Evolutionary conservation across 345 rosid genomes (phyloP).

Genomic region (Rubroshorea leprosula): DNA sequence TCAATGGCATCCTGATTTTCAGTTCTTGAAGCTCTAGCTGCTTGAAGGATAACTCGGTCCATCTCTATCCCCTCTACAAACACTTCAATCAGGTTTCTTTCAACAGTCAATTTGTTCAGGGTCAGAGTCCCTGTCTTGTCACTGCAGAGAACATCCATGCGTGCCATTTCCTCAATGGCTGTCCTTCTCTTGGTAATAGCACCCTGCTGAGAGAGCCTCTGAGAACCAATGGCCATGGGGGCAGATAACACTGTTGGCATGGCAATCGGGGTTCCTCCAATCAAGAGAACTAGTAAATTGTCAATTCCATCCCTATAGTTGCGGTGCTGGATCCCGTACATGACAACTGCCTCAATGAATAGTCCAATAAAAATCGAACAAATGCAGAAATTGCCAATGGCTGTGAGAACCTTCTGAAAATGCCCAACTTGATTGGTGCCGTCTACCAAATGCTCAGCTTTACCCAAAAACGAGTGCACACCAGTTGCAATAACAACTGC

Average conservation of each 20-base stretch:
- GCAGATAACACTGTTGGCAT: slow-evolving; percentile 93
- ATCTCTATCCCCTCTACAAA: slow-evolving; percentile 68
- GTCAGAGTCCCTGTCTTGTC: slow-evolving; percentile 93
- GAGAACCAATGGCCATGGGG: slow-evolving; percentile 96
- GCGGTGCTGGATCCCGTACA: slow-evolving; percentile 79
- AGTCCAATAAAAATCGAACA: slow-evolving; percentile 83
- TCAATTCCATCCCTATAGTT: slow-evolving; percentile 76
- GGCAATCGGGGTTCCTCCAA: slow-evolving; percentile 92
- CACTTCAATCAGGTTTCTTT: slow-evolving; percentile 64
- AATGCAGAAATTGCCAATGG: slow-evolving; percentile 93
- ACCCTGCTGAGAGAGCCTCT: slow-evolving; percentile 73
- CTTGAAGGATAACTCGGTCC: slow-evolving; percentile 65
- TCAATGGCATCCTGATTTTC: slow-evolving; percentile 94
- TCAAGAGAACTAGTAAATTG: slow-evolving; percentile 77
- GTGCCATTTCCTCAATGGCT: slow-evolving; percentile 93
- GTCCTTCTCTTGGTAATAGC: slow-evolving; percentile 98
- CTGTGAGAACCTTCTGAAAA: slow-evolving; percentile 76
- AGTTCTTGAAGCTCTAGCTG: slow-evolving; percentile 84
- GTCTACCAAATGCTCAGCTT: slow-evolving; percentile 95
- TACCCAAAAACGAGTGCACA: slow-evolving; percentile 91
- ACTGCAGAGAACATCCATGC: slow-evolving; percentile 92
- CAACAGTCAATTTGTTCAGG: slow-evolving; percentile 75
- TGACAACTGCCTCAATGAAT: slow-evolving; percentile 51
- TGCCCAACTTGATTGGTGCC: slow-evolving; percentile 86
- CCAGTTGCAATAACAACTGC: slow-evolving; percentile 91